Base-by-base conservation (phyloP, 1,284 basidiomycete species). In the Entoloma clypeatum region DNA sequence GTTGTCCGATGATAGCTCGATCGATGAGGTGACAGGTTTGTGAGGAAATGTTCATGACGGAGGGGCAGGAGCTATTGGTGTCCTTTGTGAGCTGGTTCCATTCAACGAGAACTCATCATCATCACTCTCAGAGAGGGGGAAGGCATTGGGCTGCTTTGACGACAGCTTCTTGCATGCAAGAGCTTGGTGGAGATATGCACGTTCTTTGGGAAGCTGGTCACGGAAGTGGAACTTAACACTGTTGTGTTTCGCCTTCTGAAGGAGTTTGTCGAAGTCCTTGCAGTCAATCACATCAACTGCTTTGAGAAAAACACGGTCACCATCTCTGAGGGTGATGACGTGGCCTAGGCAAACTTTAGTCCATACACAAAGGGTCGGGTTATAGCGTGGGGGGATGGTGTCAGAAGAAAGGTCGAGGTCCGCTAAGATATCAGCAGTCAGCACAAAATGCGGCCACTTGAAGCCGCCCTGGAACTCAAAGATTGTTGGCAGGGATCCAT, bases 381-480 rank as follows among this genome's bases (percentile, higher is more conserved):
- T 36, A 18, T 36, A 36, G 13, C 26, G 23, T 7, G 26, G 23
- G 35, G 22, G n/a, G 17, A 17, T 17, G 11, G 13, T 19, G 7
- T 14, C 13, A 5, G 24, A 19, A 3, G 8, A 14, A 6, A 36
- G n/a, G 24, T 26, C 25, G 16, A 36, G 22, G 13, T 36, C 23
- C 7, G 35, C 6, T n/a, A 36, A 26, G 9, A 17, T 8, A n/a
- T 17, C 18, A 2, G 16, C 13, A 8, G 24, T 36, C 17, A 36
- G 9, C 3, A 26, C 25, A 27, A 36, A 36, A 26, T 26, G 16
- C 5, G 22, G 35, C 4, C 14, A 36, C 16, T 26, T 25, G 35
- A 36, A 36, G 16, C 14, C 25, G 28, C 35, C 35, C 14, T 36
- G 35, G 13, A 36, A 36, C 35, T 36, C 35, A 10, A 26, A 27